A percentile compares a stretch with the other conserved stretches of the same genome.
Evolutionary conservation across 2,329 filamentous ascomycete species (phyloP).

Genomic region (Lasiodiplodia theobromae): DNA sequence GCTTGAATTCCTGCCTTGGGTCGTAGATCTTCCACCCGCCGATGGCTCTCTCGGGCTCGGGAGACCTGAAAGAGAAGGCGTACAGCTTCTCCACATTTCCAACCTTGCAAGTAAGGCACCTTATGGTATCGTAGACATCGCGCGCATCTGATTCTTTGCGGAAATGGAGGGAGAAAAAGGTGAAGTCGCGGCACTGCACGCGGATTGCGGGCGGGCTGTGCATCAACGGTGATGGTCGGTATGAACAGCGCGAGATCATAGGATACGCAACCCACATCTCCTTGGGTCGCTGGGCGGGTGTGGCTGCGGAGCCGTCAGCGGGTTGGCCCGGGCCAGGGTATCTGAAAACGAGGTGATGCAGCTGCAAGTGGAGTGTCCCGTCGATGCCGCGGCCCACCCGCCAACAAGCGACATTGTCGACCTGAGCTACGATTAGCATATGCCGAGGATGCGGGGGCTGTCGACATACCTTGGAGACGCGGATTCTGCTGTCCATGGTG

Average conservation of each 20-base stretch:
- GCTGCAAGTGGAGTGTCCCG: conserved; percentile 68
- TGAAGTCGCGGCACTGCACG: conserved; percentile 91
- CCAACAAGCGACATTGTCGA: conserved; percentile 68
- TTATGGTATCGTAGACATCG: conserved; percentile 88
- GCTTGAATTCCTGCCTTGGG: conserved; percentile 80
- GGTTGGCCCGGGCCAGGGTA: conserved; percentile 54
- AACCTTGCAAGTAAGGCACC: conserved; percentile 78
- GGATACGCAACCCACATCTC: conserved; percentile 96
- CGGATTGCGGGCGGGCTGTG: conserved; percentile 82
- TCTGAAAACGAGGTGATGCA: conserved; percentile 70
- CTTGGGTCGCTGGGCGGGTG: conserved; percentile 53
- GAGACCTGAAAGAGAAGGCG: conserved; percentile 84
- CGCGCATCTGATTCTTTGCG: conserved; percentile 74
- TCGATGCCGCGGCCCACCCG: conserved; percentile 63
- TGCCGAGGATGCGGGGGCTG: not conserved
- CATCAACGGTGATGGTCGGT: conserved; percentile 76
- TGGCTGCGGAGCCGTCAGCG: conserved; percentile 44
- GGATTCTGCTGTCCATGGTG: conserved; percentile 53
- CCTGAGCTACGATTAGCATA: conserved; percentile 45
- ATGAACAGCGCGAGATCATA: conserved; percentile 81
- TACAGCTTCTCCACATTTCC: conserved; percentile 87
- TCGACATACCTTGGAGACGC: conserved; percentile 52
- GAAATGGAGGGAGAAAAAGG: conserved; percentile 91
- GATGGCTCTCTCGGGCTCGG: conserved; percentile 73
- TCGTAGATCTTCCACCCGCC: conserved; percentile 89